These are phyloP conservation scores for Arthonia radiata DNA, from an alignment of 495 filamentous ascomycete species.

Conservation along the genomic window DNA sequence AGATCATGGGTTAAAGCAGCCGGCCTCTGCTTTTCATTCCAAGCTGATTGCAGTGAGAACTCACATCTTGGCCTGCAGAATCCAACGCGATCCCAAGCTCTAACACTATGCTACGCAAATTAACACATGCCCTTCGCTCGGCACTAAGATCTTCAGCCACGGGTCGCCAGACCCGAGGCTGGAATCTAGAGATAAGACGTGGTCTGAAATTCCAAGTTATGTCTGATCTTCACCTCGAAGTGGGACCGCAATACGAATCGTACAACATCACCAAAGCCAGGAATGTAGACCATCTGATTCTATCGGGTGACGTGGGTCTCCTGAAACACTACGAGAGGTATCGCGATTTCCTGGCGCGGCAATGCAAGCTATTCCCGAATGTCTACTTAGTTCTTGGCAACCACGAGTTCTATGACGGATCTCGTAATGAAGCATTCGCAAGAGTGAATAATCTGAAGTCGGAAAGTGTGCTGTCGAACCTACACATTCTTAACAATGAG, in stretches of 20 bases:
- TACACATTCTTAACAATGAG: constrained; percentile 21
- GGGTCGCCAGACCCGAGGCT: too few species aligned
- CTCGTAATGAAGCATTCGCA: constrained; percentile 15
- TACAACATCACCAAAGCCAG: constrained; percentile 21
- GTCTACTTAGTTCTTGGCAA: constrained; percentile 32
- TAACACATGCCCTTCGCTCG: too few species aligned
- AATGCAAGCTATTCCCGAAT: constrained; percentile 18
- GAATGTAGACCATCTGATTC: constrained; percentile 26
- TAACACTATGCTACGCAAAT: too few species aligned
- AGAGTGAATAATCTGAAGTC: constrained; percentile 18
- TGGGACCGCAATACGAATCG: constrained; percentile 23
- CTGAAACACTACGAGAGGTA: constrained; percentile 27
- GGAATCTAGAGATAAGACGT: too few species aligned
- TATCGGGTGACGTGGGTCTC: constrained; percentile 33
- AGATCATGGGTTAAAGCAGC: too few species aligned
- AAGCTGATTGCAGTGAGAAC: too few species aligned
- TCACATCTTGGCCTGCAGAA: too few species aligned
- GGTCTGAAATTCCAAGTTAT: constrained; percentile 32
- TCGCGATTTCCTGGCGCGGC: constrained; percentile 21
- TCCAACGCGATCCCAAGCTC: too few species aligned
- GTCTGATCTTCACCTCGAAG: constrained; percentile 33
- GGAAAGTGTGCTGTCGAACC: constrained; percentile 19
- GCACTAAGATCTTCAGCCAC: too few species aligned
- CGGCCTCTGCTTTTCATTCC: too few species aligned
- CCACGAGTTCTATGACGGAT: constrained; percentile 30